A percentile compares a stretch with the other conserved stretches of the same genome.
Evolutionary conservation across 169 alveolate species (phyloP).

Genomic region (Eimeria falciformis): DNA sequence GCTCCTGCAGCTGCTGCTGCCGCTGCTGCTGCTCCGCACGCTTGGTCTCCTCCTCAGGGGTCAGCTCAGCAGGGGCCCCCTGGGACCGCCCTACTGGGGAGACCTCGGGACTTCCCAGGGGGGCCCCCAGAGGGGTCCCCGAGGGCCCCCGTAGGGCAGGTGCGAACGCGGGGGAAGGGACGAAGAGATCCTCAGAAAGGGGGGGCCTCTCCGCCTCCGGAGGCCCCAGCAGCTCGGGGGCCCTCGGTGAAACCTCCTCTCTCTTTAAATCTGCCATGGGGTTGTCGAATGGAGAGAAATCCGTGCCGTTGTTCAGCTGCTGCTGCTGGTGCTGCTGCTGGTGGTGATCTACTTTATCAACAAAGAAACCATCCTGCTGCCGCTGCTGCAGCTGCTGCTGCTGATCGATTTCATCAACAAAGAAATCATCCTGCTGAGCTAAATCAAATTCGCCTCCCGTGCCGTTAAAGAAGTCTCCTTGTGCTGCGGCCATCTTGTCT

Average conservation of each 20-base stretch:
- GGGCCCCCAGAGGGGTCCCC: background rate
- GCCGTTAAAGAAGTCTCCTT: conserved; percentile 35
- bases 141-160: background rate
- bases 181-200: background rate
- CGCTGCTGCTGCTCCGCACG: conserved; percentile 15
- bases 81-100: background rate
- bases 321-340: conserved; percentile 12
- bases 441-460: conserved; percentile 8
- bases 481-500: conserved; percentile 26
- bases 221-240: background rate
- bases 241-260: background rate
- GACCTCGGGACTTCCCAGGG: background rate
- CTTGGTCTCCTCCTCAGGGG: conserved; percentile 14
- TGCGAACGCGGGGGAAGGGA: background rate
- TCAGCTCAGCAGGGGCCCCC: background rate
- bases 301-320: conserved; percentile 16
- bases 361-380: background rate
- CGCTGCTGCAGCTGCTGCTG: conserved; percentile 4
- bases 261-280: background rate
- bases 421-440: conserved; percentile 13
- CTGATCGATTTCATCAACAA: background rate
- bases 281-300: background rate
- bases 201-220: conserved; percentile 1
- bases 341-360: background rate
- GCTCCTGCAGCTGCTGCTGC: background rate